Conservation (phyloP, 495 filamentous ascomycete genomes). For the Cercophora scortea region DNA sequence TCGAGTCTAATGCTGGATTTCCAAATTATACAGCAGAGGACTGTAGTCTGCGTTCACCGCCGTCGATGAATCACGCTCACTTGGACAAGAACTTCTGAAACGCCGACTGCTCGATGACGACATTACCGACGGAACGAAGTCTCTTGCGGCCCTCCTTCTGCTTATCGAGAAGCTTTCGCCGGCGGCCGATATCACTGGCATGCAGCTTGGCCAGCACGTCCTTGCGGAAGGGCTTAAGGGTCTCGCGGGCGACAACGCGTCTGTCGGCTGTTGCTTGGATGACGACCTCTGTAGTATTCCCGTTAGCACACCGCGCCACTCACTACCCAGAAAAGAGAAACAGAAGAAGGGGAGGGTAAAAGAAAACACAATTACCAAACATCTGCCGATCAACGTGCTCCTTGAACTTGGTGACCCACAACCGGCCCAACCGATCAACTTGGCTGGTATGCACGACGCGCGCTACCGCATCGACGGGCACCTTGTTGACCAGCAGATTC, state of each 20-base stretch:
- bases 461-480: constrained; percentile 88
- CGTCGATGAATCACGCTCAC: constrained; percentile 6
- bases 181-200: constrained; percentile 74
- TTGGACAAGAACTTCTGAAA: constrained; percentile 82
- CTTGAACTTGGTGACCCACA: constrained; percentile 96
- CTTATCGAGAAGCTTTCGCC: constrained; percentile 86
- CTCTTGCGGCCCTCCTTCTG: constrained; percentile 95
- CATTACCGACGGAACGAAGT: constrained; percentile 64
- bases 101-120: constrained; percentile 85
- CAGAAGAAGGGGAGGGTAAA: background rate
- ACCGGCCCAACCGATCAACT: constrained; percentile 62
- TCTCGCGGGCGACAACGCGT: constrained; percentile 82
- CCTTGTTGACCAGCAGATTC: constrained; percentile 86
- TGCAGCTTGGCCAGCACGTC: constrained; percentile 91
- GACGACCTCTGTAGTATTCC: constrained; percentile 55
- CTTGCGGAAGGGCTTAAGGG: constrained; percentile 94
- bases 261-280: constrained; percentile 88
- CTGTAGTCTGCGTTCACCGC: no score
- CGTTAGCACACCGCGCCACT: background rate
- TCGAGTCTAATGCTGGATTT: no score
- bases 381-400: constrained; percentile 92
- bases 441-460: constrained; percentile 79
- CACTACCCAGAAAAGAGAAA: background rate
- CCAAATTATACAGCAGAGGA: no score
- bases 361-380: constrained; percentile 41